A percentile compares a stretch with the other conserved stretches of the same genome.
Evolutionary conservation across 331 rosid species (phyloP).

Genomic region (Prunus yedoensis): DNA sequence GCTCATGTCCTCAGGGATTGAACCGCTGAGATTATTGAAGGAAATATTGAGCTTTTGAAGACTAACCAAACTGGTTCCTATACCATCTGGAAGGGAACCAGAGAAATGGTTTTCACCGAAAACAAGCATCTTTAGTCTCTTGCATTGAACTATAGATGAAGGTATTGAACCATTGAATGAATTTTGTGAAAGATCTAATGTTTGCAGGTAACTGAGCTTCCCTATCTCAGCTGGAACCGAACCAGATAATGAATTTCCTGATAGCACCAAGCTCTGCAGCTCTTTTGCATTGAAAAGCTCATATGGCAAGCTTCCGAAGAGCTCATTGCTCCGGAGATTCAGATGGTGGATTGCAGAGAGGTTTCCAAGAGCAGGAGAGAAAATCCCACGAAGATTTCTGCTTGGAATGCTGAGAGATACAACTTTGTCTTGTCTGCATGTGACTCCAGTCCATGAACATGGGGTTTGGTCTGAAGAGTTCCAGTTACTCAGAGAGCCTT

Average conservation of each 20-base stretch:
- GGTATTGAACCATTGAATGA: slow-evolving; percentile 71
- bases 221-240: slow-evolving; percentile 66
- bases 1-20: slow-evolving; percentile 72
- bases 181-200: slow-evolving; percentile 80
- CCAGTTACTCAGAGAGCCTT: slow-evolving; percentile 65
- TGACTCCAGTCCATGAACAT: slow-evolving; percentile 82
- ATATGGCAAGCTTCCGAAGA: slow-evolving; percentile 62
- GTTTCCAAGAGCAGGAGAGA: slow-evolving; percentile 65
- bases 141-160: slow-evolving; percentile 53
- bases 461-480: slow-evolving; percentile 70
- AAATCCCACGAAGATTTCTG: slow-evolving; percentile 62
- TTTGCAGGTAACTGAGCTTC: slow-evolving; percentile 70
- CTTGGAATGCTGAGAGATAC: slow-evolving; percentile 80
- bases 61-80: slow-evolving; percentile 52
- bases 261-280: slow-evolving; percentile 83
- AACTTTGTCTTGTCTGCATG: slow-evolving; percentile 71
- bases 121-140: slow-evolving; percentile 66
- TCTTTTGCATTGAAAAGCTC: slow-evolving; percentile 68
- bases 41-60: slow-evolving; percentile 72
- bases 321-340: slow-evolving; percentile 68
- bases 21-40: slow-evolving; percentile 64
- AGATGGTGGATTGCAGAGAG: slow-evolving; percentile 72
- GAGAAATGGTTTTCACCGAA: slow-evolving; percentile 67
- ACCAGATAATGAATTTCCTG: slow-evolving; percentile 86
- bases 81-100: slow-evolving; percentile 59